Evolutionary conservation across 2,329 filamentous ascomycete genomes (phyloP).

Genomic region (Stagonosporopsis cucurbitacearum): DNA sequence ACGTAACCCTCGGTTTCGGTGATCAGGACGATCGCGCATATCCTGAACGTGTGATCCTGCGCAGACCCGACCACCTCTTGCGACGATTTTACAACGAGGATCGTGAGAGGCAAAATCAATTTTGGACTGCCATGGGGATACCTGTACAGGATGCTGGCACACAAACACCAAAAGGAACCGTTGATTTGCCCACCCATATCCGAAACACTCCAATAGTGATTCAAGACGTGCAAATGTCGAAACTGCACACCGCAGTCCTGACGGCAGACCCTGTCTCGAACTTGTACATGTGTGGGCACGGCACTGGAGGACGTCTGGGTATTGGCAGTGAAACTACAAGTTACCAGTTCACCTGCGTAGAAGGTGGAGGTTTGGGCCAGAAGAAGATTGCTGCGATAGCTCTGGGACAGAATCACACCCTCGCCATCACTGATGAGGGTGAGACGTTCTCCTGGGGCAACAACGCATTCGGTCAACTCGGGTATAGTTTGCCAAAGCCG

Average conservation of each 20-base stretch:
- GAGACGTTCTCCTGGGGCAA: conserved; percentile 95
- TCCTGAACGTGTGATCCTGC: conserved; percentile 80
- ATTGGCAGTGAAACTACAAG: conserved; percentile 88
- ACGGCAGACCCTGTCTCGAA: conserved; percentile 89
- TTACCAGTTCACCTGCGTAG: conserved; percentile 84
- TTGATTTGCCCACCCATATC: conserved; percentile 74
- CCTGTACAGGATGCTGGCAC: conserved; percentile 28
- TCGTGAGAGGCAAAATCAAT: conserved; percentile 55
- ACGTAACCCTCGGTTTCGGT: conserved; percentile 89
- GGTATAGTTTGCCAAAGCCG: conserved; percentile 76
- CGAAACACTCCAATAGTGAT: conserved; percentile 75
- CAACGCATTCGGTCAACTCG: conserved; percentile 84
- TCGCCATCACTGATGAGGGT: conserved; percentile 85
- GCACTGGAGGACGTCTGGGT: conserved; percentile 86
- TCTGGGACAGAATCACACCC: conserved; percentile 87
- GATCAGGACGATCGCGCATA: conserved; percentile 95
- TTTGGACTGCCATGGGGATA: conserved; percentile 48
- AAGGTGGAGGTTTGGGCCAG: conserved; percentile 73
- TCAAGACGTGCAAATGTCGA: conserved; percentile 85
- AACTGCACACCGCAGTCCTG: conserved; percentile 87
- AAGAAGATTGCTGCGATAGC: conserved; percentile 79
- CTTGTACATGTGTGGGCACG: conserved; percentile 90
- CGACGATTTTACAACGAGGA: conserved; percentile 75
- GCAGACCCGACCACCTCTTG: conserved; percentile 78
- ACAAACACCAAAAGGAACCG: conserved; percentile 46